Evolutionary conservation across 1,139 yeast genomes (phyloP).

Genomic region (Diutina scorzettiae): DNA sequence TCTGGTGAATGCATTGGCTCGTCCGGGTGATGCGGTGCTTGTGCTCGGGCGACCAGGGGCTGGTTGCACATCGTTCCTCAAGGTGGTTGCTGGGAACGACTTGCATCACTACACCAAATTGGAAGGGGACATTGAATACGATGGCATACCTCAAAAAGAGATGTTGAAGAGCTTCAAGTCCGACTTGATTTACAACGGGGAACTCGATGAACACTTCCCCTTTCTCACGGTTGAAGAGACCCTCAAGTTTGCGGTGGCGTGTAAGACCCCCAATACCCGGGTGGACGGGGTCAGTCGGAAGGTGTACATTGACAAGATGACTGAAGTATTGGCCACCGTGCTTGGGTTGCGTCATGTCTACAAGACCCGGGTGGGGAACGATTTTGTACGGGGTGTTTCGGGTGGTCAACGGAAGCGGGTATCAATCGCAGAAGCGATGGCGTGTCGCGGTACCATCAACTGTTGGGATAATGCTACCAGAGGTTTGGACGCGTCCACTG

Average conservation of each 20-base stretch:
- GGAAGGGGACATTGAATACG: slow-evolving; percentile 5
- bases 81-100: slow-evolving; percentile 4
- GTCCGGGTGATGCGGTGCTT: slow-evolving; percentile 5
- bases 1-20: slow-evolving; percentile 20
- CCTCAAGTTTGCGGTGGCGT: slow-evolving; percentile 3
- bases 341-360: slow-evolving; percentile 49
- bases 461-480: slow-evolving; percentile 78
- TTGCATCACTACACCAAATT: background rate
- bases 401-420: slow-evolving; percentile 60
- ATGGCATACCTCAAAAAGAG: background rate
- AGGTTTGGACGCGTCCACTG: slow-evolving; percentile 69
- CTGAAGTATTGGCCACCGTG: slow-evolving; percentile 38
- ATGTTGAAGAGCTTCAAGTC: slow-evolving; percentile 1
- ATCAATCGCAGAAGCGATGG: slow-evolving; percentile 50
- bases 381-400: slow-evolving; percentile 49
- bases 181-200: slow-evolving; percentile 3
- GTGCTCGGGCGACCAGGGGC: slow-evolving; percentile 6
- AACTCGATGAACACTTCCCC: slow-evolving; percentile 6
- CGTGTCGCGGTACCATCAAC: slow-evolving; percentile 44
- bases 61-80: slow-evolving; percentile 4
- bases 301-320: slow-evolving; percentile 34
- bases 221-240: slow-evolving; percentile 6
- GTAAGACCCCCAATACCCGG: slow-evolving; percentile 19
- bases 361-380: slow-evolving; percentile 48
- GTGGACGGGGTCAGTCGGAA: slow-evolving; percentile 35